A percentile compares a stretch with the other conserved stretches of the same genome.
These are phyloP conservation scores for Scolecobasidium constrictum DNA, from an alignment of 2,329 filamentous ascomycete genomes.

Conservation along the genomic window DNA sequence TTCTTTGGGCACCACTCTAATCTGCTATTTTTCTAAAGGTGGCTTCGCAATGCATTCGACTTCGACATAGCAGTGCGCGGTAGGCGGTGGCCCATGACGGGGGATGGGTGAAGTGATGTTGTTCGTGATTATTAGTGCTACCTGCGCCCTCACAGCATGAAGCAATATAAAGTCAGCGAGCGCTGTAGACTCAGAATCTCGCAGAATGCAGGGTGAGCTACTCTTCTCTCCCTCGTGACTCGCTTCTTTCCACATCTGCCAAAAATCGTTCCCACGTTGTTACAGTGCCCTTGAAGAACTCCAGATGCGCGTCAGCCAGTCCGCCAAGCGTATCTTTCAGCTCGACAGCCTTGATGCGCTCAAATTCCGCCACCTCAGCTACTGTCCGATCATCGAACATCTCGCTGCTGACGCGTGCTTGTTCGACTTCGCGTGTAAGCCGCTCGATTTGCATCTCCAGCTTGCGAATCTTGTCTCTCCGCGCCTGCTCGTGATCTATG, in stretches of 20 bases:
- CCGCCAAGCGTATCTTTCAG: slow-evolving; percentile 79
- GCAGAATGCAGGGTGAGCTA: too few relatives aligned
- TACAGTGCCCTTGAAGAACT: slow-evolving; percentile 71
- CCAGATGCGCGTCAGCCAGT: slow-evolving; percentile 73
- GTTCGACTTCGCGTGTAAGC: slow-evolving; percentile 75
- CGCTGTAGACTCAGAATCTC: too few relatives aligned
- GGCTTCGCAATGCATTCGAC: too few relatives aligned
- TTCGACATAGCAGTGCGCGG: too few relatives aligned
- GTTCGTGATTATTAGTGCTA: too few relatives aligned
- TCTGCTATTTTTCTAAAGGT: too few relatives aligned
- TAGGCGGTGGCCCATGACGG: too few relatives aligned
- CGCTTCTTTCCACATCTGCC: slow-evolving; percentile 59
- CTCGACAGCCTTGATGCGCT: slow-evolving; percentile 89
- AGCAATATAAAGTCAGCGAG: too few relatives aligned
- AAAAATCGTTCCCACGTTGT: slow-evolving; percentile 85
- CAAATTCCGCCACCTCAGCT: slow-evolving; percentile 85
- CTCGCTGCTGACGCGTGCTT: slow-evolving; percentile 75
- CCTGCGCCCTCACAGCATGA: too few relatives aligned
- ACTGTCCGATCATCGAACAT: slow-evolving; percentile 95
- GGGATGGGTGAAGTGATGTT: too few relatives aligned
- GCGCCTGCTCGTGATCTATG: slow-evolving; percentile 87
- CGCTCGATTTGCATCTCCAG: slow-evolving; percentile 89
- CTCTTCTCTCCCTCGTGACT: not conserved
- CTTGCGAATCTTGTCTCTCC: slow-evolving; percentile 77
- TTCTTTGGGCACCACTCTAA: too few relatives aligned